Conservation (phyloP, 1,284 basidiomycete species). For the Leccinum laetum region DNA sequence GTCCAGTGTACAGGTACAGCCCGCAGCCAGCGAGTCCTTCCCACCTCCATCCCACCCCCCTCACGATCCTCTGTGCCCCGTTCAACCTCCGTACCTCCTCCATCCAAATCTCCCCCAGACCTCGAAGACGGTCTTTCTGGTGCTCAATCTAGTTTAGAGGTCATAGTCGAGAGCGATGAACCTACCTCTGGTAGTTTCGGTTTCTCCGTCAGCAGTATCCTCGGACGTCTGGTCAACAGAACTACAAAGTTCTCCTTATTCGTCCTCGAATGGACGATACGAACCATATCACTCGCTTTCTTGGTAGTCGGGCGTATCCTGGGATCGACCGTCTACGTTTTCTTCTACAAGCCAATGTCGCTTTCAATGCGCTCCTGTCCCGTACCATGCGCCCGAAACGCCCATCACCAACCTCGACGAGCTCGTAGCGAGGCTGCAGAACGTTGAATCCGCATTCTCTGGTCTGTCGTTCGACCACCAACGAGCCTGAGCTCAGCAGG, state of each 20-base stretch:
- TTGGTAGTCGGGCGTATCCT: slow-evolving; percentile 42
- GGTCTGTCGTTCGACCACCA: slow-evolving; percentile 56
- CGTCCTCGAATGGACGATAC: slow-evolving; percentile 41
- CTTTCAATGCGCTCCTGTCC: slow-evolving; percentile 18
- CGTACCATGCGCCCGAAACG: slow-evolving; percentile 23
- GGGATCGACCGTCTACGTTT: slow-evolving; percentile 41
- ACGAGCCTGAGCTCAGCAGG: slow-evolving; percentile 46
- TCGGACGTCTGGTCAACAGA: slow-evolving; percentile 46
- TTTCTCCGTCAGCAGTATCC: slow-evolving; percentile 47
- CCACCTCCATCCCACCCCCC: slow-evolving; percentile 25
- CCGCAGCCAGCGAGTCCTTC: slow-evolving; percentile 19
- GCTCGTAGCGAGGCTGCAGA: slow-evolving; percentile 63
- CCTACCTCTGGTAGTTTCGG: slow-evolving; percentile 27
- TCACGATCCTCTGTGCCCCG: slow-evolving; percentile 33
- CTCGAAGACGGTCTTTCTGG: slow-evolving; percentile 42
- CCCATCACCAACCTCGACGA: slow-evolving; percentile 72
- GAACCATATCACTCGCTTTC: slow-evolving; percentile 26
- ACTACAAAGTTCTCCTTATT: slow-evolving; percentile 29
- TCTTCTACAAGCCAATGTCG: slow-evolving; percentile 43
- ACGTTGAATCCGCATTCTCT: slow-evolving; percentile 62
- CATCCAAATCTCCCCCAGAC: slow-evolving; percentile 23
- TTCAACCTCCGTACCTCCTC: slow-evolving; percentile 35
- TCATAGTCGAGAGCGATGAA: slow-evolving; percentile 62
- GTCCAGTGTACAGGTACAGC: slow-evolving; percentile 28
- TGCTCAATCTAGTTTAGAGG: slow-evolving; percentile 49